These are phyloP conservation scores for Phytophthora sojae DNA, from an alignment of 352 stramenopile species.

Conservation along the genomic window DNA sequence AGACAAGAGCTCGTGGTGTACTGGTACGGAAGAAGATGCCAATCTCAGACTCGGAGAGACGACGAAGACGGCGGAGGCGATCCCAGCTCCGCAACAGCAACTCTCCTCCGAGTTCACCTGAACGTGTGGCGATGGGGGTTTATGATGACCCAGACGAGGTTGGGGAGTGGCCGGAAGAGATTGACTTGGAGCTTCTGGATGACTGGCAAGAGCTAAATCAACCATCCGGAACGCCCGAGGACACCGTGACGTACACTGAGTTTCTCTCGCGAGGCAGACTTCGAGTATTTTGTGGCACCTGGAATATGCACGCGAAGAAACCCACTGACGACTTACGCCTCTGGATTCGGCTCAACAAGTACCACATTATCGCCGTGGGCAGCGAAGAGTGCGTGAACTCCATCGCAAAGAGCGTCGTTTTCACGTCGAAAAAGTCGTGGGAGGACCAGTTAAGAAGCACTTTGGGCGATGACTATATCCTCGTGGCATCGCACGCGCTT, in stretches of 20 bases:
- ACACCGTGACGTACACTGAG: constrained; percentile 39
- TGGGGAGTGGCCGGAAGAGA: constrained; percentile 56
- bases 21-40: constrained; percentile 38
- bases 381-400: constrained; percentile 95
- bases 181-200: constrained; percentile 57
- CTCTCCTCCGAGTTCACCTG: not conserved
- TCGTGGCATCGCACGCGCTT: constrained; percentile 91
- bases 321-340: constrained; percentile 61
- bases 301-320: constrained; percentile 88
- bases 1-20: constrained; percentile 48
- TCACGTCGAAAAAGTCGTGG: constrained; percentile 91
- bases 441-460: constrained; percentile 63
- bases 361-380: constrained; percentile 89
- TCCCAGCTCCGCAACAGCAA: constrained; percentile 5
- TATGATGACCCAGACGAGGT: constrained; percentile 37
- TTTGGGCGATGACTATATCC: constrained; percentile 87
- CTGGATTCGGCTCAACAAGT: constrained; percentile 82
- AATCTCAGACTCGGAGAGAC: constrained; percentile 25
- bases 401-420: constrained; percentile 94
- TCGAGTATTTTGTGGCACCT: constrained; percentile 84
- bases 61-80: constrained; percentile 12
- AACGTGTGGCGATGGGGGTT: constrained; percentile 7
- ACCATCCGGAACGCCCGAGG: constrained; percentile 20
- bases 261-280: constrained; percentile 59
- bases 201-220: constrained; percentile 66